phyloP scores from a whole-genome alignment of 2,329 filamentous ascomycete genomes.

The Sclerotinia glacialis region DNA sequence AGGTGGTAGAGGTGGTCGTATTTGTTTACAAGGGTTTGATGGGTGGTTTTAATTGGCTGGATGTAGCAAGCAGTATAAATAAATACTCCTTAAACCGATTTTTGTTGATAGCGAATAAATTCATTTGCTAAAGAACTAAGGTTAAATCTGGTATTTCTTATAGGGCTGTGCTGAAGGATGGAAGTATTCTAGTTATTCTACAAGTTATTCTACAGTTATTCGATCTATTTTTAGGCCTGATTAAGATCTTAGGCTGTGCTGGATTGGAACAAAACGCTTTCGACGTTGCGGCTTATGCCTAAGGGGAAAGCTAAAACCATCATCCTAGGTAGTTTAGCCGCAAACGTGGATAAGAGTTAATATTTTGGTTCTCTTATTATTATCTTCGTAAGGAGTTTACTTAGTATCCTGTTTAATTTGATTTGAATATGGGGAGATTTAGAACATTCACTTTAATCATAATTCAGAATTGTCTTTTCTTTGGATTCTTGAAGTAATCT shows the following conservation, averaged over 20 bases:
- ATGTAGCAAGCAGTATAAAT: background rate
- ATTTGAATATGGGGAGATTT: background rate
- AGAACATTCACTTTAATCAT: background rate
- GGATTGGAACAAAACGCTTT: background rate
- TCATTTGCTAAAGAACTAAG: too few relatives aligned
- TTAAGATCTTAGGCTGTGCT: background rate
- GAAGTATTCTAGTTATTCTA: background rate
- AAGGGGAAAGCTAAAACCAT: background rate
- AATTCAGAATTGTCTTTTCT: background rate
- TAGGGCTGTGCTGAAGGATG: slow-evolving; percentile 8
- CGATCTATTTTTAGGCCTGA: slow-evolving; percentile 4
- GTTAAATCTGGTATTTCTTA: too few relatives aligned
- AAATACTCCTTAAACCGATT: too few relatives aligned
- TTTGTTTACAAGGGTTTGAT: too few relatives aligned
- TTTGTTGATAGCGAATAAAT: background rate
- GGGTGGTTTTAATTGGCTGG: too few relatives aligned
- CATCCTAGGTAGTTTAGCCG: too few relatives aligned
- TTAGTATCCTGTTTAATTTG: too few relatives aligned
- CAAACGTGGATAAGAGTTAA: too few relatives aligned
- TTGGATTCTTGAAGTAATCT: background rate
- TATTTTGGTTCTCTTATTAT: too few relatives aligned
- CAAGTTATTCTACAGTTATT: background rate
- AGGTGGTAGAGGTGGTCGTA: too few relatives aligned
- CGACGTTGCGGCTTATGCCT: background rate
- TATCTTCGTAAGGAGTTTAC: too few relatives aligned